Evolutionary conservation across 2,329 filamentous ascomycete genomes (phyloP).

Genomic region (Trematosphaeria pertusa): DNA sequence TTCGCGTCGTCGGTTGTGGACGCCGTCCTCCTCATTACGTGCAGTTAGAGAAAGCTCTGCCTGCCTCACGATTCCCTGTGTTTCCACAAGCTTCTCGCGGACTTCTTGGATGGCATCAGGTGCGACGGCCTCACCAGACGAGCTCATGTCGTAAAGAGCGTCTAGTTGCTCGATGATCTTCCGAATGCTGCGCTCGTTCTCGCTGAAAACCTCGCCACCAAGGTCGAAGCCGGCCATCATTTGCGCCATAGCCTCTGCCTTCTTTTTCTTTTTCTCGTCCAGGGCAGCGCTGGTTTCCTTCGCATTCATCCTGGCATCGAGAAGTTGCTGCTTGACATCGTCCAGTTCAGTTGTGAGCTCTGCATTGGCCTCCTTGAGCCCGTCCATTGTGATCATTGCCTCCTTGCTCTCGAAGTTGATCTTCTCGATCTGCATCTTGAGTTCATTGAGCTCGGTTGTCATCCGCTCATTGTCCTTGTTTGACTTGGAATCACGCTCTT

Average conservation of each 20-base stretch:
- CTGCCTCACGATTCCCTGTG: slow-evolving; percentile 90
- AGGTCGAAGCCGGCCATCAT: slow-evolving; percentile 99
- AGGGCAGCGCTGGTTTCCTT: slow-evolving; percentile 89
- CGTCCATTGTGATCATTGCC: slow-evolving; percentile 96
- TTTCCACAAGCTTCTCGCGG: slow-evolving; percentile 80
- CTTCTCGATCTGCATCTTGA: slow-evolving; percentile 96
- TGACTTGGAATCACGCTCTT: slow-evolving; percentile 82
- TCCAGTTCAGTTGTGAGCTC: slow-evolving; percentile 93
- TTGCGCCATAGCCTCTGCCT: slow-evolving; percentile 98
- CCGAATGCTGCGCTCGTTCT: slow-evolving; percentile 86
- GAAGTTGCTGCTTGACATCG: slow-evolving; percentile 92
- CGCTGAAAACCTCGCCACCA: slow-evolving; percentile 89
- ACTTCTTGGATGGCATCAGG: slow-evolving; percentile 82
- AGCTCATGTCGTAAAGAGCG: slow-evolving; percentile 75
- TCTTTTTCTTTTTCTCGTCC: slow-evolving; percentile 98
- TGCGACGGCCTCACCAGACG: slow-evolving; percentile 78
- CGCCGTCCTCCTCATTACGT: slow-evolving; percentile 68
- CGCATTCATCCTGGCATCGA: slow-evolving; percentile 95
- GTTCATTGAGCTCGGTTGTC: slow-evolving; percentile 84
- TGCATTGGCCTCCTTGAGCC: slow-evolving; percentile 91
- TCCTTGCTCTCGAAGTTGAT: slow-evolving; percentile 96
- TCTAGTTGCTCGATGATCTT: slow-evolving; percentile 86
- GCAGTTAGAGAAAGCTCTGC: slow-evolving; percentile 86
- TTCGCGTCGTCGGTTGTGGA: slow-evolving; percentile 67
- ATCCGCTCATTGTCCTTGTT: slow-evolving; percentile 91